Evolutionary conservation across 768 basidiomycete species (phyloP), one percentile per base, ranked within the genome.

Genomic region (Mycena maculata): DNA sequence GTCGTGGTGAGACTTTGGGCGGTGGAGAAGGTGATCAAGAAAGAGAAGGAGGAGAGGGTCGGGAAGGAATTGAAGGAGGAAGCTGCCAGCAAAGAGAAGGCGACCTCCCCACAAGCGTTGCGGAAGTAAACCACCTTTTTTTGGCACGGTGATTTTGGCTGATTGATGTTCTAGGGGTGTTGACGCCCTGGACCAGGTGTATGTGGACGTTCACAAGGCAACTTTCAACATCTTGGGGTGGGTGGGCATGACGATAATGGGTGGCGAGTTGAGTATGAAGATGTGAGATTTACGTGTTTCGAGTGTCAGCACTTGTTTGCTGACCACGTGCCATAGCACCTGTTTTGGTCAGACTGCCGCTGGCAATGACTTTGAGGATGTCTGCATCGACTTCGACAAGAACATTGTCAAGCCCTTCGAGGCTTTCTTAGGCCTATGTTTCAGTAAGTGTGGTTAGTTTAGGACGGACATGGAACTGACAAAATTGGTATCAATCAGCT

Each of bases 181-280:
- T 31, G 48, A 49, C 15, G 30, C 9, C 4, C 15, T 31, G 8
- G 48, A 30, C 15, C 4, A 12, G 4, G 45, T 63, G 2, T 56
- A 30, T 27, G 18, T 30, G n/a, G 38, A 50, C 3, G 55, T 52
- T 10, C 63, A 58, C 39, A 44, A 25, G 25, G 48, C 41, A 6
- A 41, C 20, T 0, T 52, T 13, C 48, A 38, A 38, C 3, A 18
- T 13, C 5, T 2, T 56, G 1, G 31, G 39, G 1, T 58, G 63
- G 63, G 55, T 58, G 4, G 56, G 55, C 6, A 44, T 65, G 47
- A 44, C 39, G 13, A 20, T 65, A 4, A 11, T 28, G 3, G 63
- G 63, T 5, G 63, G 63, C 0, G 41, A 52, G 8, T 38, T 65
- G 30, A 53, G 49, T 30, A 6, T 65, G 20, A 65, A 58, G 22